Base-by-base conservation (phyloP, 441 rosid species). In the Euphorbia corollata region DNA sequence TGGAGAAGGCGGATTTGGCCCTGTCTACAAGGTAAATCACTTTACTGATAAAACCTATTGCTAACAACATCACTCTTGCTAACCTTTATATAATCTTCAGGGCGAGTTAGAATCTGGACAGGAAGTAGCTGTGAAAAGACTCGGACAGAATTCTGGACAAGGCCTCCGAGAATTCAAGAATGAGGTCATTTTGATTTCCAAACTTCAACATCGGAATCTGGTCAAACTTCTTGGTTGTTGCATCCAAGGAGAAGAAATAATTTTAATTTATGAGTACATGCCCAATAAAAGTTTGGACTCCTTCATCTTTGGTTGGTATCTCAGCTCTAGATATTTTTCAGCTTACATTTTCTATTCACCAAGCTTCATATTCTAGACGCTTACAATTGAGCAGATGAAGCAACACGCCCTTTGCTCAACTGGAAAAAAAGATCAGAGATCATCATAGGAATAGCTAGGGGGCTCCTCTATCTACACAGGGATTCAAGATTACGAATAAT, bases 401-500 rank as follows among this genome's bases (percentile, higher is more conserved):
- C 72, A 51, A 79, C 43, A 67, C 68, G 3, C 10, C 56, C 36
- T 47, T 79, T 30, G 70, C 61, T 66, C 39, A 56, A 71, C 38
- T 88, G 94, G 94, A 34, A 74, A 64, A 69, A 41, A 68, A 75
- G 89, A 16, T 80, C 81, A 51, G 70, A 81, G 56, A 83, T 86
- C 10, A 81, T 73, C 4, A 70, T 70, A 3, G 89, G 94, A 19
- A 83, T 84, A 50, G 87, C 88, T 36, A 71, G 87, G 59, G 91
- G 94, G 1, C 78, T 88, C 27, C 59, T 83, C 0, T 86, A 86
- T 66, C 86, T 88, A 45, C 89, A 88, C 65, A 74, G 79, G 47
- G 91, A 88, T 71, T 86, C 94, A 0, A 78, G 86, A 74, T 81
- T 80, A 47, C 78, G 84, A 68, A 87, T 87, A 18, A 82, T 87